Evolutionary conservation across 305 asterid species (phyloP).

Genomic region (Vinca major): DNA sequence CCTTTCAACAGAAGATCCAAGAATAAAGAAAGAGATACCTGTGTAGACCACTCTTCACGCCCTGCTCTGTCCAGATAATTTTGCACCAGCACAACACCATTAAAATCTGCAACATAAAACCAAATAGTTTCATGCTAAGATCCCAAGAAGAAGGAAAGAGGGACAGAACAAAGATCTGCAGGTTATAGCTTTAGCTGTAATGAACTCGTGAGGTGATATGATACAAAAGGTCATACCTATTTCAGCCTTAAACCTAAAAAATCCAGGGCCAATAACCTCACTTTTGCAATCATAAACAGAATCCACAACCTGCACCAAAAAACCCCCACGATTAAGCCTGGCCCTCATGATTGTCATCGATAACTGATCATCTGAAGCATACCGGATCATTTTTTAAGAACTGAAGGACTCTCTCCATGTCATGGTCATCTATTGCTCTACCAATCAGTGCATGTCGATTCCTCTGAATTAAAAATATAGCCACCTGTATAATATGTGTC

Average conservation of each 20-base stretch:
- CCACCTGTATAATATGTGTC: slow-evolving; percentile 51
- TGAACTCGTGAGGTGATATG: neutral
- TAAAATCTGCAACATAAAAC: slow-evolving; percentile 61
- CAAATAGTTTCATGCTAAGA: slow-evolving; percentile 11
- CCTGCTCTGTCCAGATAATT: slow-evolving; percentile 77
- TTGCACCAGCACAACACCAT: slow-evolving; percentile 88
- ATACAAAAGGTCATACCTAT: neutral
- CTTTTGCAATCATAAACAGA: too few relatives aligned
- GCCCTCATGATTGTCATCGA: slow-evolving; percentile 7
- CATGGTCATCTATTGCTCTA: slow-evolving; percentile 86
- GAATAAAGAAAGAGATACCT: slow-evolving; percentile 29
- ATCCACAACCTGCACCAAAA: too few relatives aligned
- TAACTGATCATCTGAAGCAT: slow-evolving; percentile 18
- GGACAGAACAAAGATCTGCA: neutral
- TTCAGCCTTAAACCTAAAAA: too few relatives aligned
- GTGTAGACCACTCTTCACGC: slow-evolving; percentile 86
- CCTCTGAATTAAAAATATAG: slow-evolving; percentile 93
- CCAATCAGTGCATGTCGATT: slow-evolving; percentile 98
- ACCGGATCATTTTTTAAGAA: slow-evolving; percentile 86
- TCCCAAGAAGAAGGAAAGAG: slow-evolving; percentile 6
- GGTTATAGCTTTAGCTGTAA: neutral
- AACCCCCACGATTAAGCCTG: slow-evolving; percentile 13
- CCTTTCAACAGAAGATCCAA: neutral
- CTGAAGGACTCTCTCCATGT: slow-evolving; percentile 87
- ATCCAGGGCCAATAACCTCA: too few relatives aligned